Conservation (phyloP, 2,329 filamentous ascomycete genomes). For the Fusarium redolens region DNA sequence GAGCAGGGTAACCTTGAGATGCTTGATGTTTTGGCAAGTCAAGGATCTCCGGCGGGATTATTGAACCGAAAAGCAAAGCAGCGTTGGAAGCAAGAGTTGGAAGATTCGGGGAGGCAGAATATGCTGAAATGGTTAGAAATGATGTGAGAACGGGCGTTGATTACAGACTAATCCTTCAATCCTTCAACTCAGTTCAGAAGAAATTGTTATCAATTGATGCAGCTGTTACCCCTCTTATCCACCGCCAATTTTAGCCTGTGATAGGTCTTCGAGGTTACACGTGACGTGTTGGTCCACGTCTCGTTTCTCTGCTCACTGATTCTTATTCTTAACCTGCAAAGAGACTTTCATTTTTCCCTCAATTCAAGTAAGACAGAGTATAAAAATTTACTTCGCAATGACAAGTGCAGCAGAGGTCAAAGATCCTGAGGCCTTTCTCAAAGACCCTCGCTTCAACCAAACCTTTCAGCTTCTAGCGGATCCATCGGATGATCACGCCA, state of each 20-base stretch:
- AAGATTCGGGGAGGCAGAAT: background rate
- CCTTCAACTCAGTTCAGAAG: background rate
- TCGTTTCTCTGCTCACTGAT: background rate
- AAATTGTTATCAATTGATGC: background rate
- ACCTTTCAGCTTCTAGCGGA: constrained; percentile 2
- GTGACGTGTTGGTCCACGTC: background rate
- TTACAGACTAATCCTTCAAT: background rate
- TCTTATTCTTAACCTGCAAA: background rate
- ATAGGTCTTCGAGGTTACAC: background rate
- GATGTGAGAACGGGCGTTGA: background rate
- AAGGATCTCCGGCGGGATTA: background rate
- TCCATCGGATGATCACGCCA: background rate
- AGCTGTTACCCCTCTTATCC: background rate
- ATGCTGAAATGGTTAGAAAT: background rate
- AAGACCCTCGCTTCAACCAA: constrained; percentile 23
- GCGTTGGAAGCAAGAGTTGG: background rate
- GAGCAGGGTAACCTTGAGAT: background rate
- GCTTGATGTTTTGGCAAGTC: background rate
- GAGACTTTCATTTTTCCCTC: background rate
- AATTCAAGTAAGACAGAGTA: too few species aligned
- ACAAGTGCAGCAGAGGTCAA: background rate
- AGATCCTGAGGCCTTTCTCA: background rate
- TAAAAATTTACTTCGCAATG: background rate
- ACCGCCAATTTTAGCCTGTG: background rate
- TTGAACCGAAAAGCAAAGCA: background rate